Conservation (phyloP, 1,284 basidiomycete species). For the Marasmius tenuissimus region DNA sequence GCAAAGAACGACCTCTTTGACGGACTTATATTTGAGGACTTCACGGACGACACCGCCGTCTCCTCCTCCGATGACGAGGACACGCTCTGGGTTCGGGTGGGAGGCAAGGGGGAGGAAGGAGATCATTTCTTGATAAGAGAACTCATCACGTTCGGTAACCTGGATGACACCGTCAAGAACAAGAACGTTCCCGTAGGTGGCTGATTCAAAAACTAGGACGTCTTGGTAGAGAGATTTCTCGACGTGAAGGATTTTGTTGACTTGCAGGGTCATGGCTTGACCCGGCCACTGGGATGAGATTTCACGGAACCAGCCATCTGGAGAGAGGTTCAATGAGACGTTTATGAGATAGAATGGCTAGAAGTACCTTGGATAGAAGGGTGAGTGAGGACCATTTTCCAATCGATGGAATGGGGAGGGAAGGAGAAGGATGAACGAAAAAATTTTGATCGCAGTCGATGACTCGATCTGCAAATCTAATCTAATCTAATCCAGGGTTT, state of each 20-base stretch:
- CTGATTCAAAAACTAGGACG: conserved; percentile 93
- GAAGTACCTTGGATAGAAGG: background rate
- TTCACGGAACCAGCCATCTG: conserved; percentile 98
- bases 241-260: conserved; percentile 93
- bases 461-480: background rate
- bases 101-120: conserved; percentile 93
- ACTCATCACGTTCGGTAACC: conserved; percentile 97
- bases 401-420: background rate
- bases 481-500: background rate
- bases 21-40: conserved; percentile 91
- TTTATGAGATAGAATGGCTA: background rate
- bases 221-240: conserved; percentile 96
- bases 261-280: conserved; percentile 93
- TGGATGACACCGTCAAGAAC: conserved; percentile 97
- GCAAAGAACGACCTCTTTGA: conserved; percentile 93
- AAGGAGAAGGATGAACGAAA: background rate
- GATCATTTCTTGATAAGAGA: conserved; percentile 99
- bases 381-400: background rate
- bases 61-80: conserved; percentile 96
- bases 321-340: background rate
- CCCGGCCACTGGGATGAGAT: conserved; percentile 97
- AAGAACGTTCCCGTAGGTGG: conserved; percentile 94
- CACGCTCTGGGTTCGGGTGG: conserved; percentile 95
- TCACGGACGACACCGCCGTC: conserved; percentile 97
- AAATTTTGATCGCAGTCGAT: background rate